A percentile compares a stretch with the other conserved stretches of the same genome.
Conservation (phyloP, 768 basidiomycete genomes). For the Termitomyces sp. region DNA sequence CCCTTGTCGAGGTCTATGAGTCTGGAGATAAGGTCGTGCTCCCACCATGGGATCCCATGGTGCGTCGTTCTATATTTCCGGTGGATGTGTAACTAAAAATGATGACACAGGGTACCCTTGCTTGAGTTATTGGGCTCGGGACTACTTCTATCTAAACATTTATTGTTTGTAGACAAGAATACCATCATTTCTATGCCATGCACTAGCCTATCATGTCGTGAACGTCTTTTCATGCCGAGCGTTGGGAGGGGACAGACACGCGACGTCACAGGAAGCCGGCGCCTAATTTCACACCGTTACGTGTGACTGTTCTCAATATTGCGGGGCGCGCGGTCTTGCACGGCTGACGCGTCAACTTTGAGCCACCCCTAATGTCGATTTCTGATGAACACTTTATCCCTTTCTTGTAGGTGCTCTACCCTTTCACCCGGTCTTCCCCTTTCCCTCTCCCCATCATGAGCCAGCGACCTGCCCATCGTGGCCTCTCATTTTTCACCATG, state of each 20-base stretch:
- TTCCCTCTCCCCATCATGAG: constrained; percentile 10
- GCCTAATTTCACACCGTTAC: too few species aligned
- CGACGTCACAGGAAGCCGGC: too few species aligned
- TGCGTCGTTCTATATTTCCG: constrained; percentile 20
- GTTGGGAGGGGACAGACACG: too few species aligned
- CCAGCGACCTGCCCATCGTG: constrained; percentile 7
- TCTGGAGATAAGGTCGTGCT: constrained; percentile 56
- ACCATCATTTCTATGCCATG: neutral
- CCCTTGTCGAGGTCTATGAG: constrained; percentile 79
- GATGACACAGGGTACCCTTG: neutral
- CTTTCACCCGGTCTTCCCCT: neutral
- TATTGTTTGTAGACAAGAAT: neutral
- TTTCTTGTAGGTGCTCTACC: neutral
- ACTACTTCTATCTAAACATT: neutral
- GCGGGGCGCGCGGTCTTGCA: neutral
- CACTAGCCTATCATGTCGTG: neutral
- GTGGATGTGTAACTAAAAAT: neutral
- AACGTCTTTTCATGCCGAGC: too few species aligned
- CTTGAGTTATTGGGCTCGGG: neutral
- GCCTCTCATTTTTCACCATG: constrained; percentile 34
- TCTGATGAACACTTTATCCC: neutral
- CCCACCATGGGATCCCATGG: constrained; percentile 94
- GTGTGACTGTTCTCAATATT: too few species aligned
- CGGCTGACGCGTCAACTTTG: neutral
- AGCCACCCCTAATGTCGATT: neutral